Conservation (phyloP, 192 early-diverging fungal species). For the Dissophora globulifera region DNA sequence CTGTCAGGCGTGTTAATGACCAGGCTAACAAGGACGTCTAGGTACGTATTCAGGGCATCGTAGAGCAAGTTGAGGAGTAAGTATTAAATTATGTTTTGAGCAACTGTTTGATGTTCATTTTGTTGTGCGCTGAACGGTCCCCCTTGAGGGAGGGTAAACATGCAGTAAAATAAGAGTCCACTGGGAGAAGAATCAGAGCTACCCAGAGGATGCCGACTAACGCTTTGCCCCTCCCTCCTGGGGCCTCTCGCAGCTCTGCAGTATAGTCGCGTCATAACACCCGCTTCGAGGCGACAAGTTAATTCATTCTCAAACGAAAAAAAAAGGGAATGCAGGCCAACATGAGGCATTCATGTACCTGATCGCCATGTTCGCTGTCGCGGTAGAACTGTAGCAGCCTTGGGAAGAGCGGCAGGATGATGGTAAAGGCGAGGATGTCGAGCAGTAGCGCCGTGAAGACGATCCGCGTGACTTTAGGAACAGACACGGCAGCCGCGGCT, state of each 20-base stretch:
- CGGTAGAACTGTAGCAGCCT: slow-evolving; percentile 90
- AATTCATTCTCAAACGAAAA: background rate
- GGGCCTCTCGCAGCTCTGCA: no score
- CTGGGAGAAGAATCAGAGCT: no score
- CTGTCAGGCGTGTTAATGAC: slow-evolving; percentile 41
- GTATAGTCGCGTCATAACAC: no score
- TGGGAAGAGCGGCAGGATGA: slow-evolving; percentile 95
- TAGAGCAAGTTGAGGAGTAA: background rate
- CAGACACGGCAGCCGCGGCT: slow-evolving; percentile 19
- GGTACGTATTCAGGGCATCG: background rate
- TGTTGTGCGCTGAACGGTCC: no score
- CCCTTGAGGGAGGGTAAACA: no score
- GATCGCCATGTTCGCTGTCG: slow-evolving; percentile 64
- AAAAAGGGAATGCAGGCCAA: background rate
- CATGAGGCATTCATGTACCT: slow-evolving; percentile 53
- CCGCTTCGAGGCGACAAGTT: no score
- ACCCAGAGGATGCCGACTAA: no score
- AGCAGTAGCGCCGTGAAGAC: slow-evolving; percentile 91
- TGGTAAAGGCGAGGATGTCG: slow-evolving; percentile 97
- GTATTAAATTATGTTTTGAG: no score
- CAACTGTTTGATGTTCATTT: no score
- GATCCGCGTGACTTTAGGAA: slow-evolving; percentile 48
- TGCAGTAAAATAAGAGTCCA: no score
- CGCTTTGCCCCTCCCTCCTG: no score
- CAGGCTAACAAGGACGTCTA: slow-evolving; percentile 51